A percentile compares a stretch with the other conserved stretches of the same genome.
phyloP scores from a whole-genome alignment of 176 grass and related monocot species.

The Bothriochloa decipiens region DNA sequence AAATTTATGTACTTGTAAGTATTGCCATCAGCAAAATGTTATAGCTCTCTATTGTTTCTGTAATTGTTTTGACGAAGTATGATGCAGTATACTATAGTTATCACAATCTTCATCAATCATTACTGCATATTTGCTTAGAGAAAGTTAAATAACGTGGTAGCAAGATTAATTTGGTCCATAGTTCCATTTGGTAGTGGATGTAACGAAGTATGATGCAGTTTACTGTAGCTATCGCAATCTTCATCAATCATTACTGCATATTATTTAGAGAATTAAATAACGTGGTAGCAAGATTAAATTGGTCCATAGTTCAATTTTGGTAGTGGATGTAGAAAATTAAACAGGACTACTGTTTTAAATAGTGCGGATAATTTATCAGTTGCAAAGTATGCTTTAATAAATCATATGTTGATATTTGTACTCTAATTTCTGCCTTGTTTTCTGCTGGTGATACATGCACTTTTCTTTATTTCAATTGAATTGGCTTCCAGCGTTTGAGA shows the following conservation, averaged over 20 bases:
- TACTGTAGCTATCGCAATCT: background rate
- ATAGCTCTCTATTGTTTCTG: background rate
- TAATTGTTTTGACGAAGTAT: background rate
- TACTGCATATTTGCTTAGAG: background rate
- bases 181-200: background rate
- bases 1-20: background rate
- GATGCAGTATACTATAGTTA: background rate
- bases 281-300: background rate
- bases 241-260: background rate
- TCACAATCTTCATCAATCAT: background rate
- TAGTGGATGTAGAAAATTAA: background rate
- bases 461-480: constrained; percentile 8
- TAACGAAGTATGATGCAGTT: background rate
- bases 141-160: background rate
- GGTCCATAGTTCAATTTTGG: background rate
- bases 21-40: background rate
- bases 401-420: background rate
- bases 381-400: background rate
- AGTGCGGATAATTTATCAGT: background rate
- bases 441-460: background rate
- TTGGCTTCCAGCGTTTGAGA: constrained; percentile 3
- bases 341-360: background rate
- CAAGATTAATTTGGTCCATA: background rate
- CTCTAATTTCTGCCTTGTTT: background rate
- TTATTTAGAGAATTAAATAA: background rate